Base-by-base conservation (phyloP, 768 basidiomycete species). In the Boletellus sp. region DNA sequence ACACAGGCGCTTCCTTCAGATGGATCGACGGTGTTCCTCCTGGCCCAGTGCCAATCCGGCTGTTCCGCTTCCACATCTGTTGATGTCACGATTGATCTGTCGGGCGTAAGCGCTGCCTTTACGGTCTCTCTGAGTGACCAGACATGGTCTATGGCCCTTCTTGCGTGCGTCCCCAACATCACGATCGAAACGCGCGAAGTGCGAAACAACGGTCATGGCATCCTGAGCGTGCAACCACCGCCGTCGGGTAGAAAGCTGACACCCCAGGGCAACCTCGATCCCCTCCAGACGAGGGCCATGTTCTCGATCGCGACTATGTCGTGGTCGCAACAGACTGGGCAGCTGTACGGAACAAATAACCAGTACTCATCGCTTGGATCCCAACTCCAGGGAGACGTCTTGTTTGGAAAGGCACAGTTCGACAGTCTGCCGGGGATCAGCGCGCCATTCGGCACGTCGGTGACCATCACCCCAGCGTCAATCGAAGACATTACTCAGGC, bases 131-230 rank as follows among this genome's bases (percentile, higher is more conserved):
- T 51, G 24, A 52, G 19, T 4, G 54, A 61, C 35, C 48, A 54
- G 31, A 54, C 57, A 5, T 68, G 58, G 63, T 19, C 52, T 15
- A 24, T 66, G 42, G 58, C 59, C 9, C 33, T 64, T 35, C 31
- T 66, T 40, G 42, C 42, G 0, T 66, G 65, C 33, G 15, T 33
- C 10, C 65, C 66, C 20, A 61, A 63, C 37, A 43, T 52, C 26
- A 49, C 39, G 1, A 56, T 67, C 28, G 53, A 66, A 47, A 68
- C 66, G 1, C 61, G 66, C 12, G 66, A 65, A 39, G 56, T 66
- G 15, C 47, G 61, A 13, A 63, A 46, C 24, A 39, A 57, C 4
- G 59, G 61, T 9, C 45, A 51, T 16, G 60, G 64, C 3, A 1
- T 48, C 3, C 10, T 68, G 3, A 44, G 7, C 11, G 61, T 65